Evolutionary conservation across 2,329 filamentous ascomycete species (phyloP), one percentile per base, ranked within the genome.

Genomic region (Cytospora mali): DNA sequence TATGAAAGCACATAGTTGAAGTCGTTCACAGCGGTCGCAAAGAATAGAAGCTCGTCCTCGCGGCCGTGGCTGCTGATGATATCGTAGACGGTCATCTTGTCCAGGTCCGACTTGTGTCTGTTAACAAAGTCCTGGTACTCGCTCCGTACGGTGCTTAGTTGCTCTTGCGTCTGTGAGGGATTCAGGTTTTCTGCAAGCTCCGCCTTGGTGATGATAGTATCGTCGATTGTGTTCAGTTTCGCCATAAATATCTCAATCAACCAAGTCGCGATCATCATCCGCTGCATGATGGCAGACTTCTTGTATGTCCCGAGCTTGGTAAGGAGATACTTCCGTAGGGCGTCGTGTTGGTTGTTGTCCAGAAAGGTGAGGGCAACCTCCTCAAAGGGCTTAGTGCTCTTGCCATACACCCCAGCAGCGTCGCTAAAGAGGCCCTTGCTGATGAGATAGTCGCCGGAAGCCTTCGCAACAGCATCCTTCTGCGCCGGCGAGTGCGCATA

Each of bases 161-260:
- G 86, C 68, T 89, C 85, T 68, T 86, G 84, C 1, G 88, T 89
- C 64, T 94, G 88, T 2, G 85, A 83, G 0, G 89, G 85, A 69
- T 88, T 92, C 48, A 88, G 79, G 35, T 84, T 86, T 66, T 93
- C 91, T 0, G 87, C 84, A 25, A 94, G 77, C 73, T 97, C 93
- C 0, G 92, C 91, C 70, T 92, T 91, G 0, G 93, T 96, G 46
- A 93, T 90, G 67, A 98, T 94, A 3, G 91, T 93, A 75, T 99
- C 95, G 71, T 99, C 95, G 4, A 99, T 82, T 3, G 91, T 89
- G 73, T 99, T 97, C 49, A 99, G 83, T 76, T 97, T 97, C 6
- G 93, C 91, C 93, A 99, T 99, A 75, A 94, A 99, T 2, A 98
- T 84, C 75, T 99, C 95, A 11, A 97, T 83, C 50, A 99, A 84